Conservation (phyloP, 371 early-diverging fungal species). For the Mortierella sp. region DNA sequence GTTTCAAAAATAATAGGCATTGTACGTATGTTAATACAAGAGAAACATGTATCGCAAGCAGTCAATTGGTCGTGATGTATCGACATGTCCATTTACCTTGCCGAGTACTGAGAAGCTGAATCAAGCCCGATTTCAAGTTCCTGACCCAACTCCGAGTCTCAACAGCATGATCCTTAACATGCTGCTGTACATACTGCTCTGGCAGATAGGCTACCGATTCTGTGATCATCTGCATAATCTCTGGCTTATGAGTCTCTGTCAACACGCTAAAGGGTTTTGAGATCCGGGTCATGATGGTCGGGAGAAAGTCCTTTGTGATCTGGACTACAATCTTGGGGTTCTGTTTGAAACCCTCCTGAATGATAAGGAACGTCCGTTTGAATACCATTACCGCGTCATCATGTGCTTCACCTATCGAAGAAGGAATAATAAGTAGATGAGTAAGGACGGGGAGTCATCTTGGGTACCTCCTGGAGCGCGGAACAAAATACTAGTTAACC, state of each 20-base stretch:
- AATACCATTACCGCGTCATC: conserved; percentile 31
- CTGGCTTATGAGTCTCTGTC: conserved; percentile 40
- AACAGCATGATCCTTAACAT: conserved; percentile 22
- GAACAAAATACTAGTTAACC: not conserved
- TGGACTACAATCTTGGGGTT: conserved; percentile 32
- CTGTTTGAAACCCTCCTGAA: conserved; percentile 50
- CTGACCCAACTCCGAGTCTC: conserved; percentile 37
- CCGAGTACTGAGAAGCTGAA: conserved; percentile 50
- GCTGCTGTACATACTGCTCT: conserved; percentile 34
- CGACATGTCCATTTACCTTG: conserved; percentile 28
- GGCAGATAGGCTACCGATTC: conserved; percentile 34
- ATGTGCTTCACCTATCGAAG: conserved; percentile 30
- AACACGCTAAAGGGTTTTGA: conserved; percentile 25
- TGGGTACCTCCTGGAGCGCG: not conserved
- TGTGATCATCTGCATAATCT: conserved; percentile 33
- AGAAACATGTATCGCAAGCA: not conserved
- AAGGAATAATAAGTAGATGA: not conserved
- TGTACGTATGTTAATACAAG: not conserved
- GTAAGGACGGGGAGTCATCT: not conserved
- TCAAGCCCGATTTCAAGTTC: conserved; percentile 41
- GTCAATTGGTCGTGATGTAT: not conserved
- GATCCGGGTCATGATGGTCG: conserved; percentile 35
- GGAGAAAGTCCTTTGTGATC: conserved; percentile 43
- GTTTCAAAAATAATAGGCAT: not conserved
- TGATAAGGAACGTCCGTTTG: conserved; percentile 41